phyloP scores from a whole-genome alignment of 306 rosid genomes.

The Vigna nakashimae region DNA sequence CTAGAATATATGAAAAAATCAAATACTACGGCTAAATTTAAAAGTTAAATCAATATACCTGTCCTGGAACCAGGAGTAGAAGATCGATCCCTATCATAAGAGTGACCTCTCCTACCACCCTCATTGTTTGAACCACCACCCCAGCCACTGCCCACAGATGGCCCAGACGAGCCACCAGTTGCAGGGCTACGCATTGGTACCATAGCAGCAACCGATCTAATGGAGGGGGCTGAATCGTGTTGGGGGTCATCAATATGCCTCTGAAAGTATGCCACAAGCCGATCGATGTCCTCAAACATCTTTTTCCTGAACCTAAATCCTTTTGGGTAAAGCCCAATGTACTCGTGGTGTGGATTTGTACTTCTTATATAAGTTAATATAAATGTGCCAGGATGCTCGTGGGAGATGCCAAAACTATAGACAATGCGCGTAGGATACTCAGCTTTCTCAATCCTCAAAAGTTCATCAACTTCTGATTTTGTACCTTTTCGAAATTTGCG shows the following conservation, averaged over 20 bases:
- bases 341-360: conserved; percentile 96
- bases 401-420: conserved; percentile 88
- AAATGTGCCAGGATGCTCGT: conserved; percentile 99
- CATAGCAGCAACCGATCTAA: conserved; percentile 98
- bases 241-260: conserved; percentile 90
- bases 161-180: conserved; percentile 90
- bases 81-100: conserved; percentile 82
- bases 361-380: conserved; percentile 87
- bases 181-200: conserved; percentile 99
- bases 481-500: conserved; percentile 89
- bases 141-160: conserved; percentile 84
- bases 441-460: conserved; percentile 76
- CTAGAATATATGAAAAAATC: not conserved
- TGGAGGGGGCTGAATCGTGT: conserved; percentile 81
- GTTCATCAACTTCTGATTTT: conserved; percentile 93
- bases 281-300: conserved; percentile 94
- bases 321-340: conserved; percentile 95
- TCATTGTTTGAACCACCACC: conserved; percentile 81
- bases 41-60: conserved; percentile 55
- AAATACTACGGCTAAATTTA: conserved; percentile 6
- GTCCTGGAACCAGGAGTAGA: conserved; percentile 90
- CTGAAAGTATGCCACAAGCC: conserved; percentile 93
- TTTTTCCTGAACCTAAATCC: conserved; percentile 97
- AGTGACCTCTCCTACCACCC: conserved; percentile 86
- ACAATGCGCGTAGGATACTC: conserved; percentile 88